Evolutionary conservation across 2,329 filamentous ascomycete genomes (phyloP).

Genomic region (Emydomyces testavorans): DNA sequence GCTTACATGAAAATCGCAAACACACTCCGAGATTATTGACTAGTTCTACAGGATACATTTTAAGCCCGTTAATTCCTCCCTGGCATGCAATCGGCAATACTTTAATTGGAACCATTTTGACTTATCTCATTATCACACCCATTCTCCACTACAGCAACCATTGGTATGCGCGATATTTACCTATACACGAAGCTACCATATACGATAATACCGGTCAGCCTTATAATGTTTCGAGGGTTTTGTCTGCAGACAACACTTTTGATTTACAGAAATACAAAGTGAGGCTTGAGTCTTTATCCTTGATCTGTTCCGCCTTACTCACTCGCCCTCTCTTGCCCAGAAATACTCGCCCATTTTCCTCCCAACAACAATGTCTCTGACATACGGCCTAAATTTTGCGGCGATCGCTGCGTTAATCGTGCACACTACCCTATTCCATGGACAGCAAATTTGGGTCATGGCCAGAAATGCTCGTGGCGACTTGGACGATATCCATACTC

Average conservation of each 20-base stretch:
- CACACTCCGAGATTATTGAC: background rate
- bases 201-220: constrained; percentile 57
- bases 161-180: constrained; percentile 55
- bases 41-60: constrained; percentile 47
- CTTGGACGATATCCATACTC: constrained; percentile 44
- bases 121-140: constrained; percentile 51
- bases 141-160: constrained; percentile 53
- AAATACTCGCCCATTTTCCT: constrained; percentile 42
- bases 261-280: constrained; percentile 52
- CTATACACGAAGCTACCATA: constrained; percentile 57
- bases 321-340: background rate
- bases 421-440: constrained; percentile 55
- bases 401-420: constrained; percentile 58
- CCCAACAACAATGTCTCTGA: constrained; percentile 59
- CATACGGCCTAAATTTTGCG: constrained; percentile 62
- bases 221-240: constrained; percentile 55
- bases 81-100: constrained; percentile 67
- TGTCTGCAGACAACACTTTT: constrained; percentile 51
- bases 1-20: background rate
- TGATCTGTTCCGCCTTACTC: background rate
- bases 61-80: constrained; percentile 57
- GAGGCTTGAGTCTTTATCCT: constrained; percentile 44
- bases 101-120: constrained; percentile 53
- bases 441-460: constrained; percentile 54
- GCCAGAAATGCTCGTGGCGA: constrained; percentile 40